Evolutionary conservation across 2,329 filamentous ascomycete species (phyloP).

Genomic region (Trichoderma atrobrunneum): DNA sequence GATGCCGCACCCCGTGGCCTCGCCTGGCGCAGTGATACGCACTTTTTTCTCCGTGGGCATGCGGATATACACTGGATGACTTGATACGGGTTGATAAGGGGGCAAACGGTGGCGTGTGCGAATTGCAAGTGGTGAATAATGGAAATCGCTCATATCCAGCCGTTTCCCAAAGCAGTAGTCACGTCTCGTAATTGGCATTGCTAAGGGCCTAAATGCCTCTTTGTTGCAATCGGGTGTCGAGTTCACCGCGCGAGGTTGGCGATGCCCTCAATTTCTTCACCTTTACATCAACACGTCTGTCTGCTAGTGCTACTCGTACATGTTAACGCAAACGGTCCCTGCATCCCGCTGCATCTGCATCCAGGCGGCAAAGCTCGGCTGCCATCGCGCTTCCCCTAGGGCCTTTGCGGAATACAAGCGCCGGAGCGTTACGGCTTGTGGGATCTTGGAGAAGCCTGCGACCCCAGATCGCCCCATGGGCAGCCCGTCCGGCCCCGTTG

Average conservation of each 20-base stretch:
- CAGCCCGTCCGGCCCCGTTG: slow-evolving; percentile 16
- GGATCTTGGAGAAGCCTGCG: slow-evolving; percentile 17
- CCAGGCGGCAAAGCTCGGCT: slow-evolving; percentile 18
- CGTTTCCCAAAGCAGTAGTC: slow-evolving; percentile 1
- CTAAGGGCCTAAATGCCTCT: not conserved
- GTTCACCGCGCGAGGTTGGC: not conserved
- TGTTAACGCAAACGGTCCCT: not conserved
- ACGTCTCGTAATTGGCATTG: slow-evolving; percentile 4
- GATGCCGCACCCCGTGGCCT: slow-evolving; percentile 13
- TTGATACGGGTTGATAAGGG: slow-evolving; percentile 17
- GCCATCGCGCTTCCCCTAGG: slow-evolving; percentile 17
- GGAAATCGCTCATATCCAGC: slow-evolving; percentile 20
- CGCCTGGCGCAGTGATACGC: not conserved
- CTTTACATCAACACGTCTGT: not conserved
- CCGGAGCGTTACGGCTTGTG: slow-evolving; percentile 20
- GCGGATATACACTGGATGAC: slow-evolving; percentile 4
- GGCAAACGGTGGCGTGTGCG: not conserved
- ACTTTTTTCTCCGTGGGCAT: slow-evolving; percentile 2
- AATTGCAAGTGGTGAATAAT: slow-evolving; percentile 14
- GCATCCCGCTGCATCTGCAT: not conserved
- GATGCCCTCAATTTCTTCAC: slow-evolving; percentile 16
- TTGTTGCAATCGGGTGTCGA: not conserved
- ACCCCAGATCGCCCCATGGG: slow-evolving; percentile 15
- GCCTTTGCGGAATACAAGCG: slow-evolving; percentile 18
- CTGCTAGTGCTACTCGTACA: not conserved